A percentile compares a stretch with the other conserved stretches of the same genome.
Evolutionary conservation across 768 basidiomycete species (phyloP).

Genomic region (Brasilioporus rufonigricans): DNA sequence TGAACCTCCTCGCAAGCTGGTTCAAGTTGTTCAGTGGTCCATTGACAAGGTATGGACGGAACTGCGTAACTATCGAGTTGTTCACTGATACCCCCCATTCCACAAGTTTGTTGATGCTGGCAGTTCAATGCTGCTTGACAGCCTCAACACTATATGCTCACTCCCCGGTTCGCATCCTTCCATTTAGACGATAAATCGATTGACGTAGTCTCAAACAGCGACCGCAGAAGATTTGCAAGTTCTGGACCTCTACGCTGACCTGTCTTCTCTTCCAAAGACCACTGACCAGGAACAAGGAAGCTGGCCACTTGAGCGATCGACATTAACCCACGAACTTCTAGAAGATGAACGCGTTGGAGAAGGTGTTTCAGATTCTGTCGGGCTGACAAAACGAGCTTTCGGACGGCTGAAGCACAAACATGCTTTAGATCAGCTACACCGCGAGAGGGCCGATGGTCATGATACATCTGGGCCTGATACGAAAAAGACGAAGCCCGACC

Average conservation of each 20-base stretch:
- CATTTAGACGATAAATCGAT: background rate
- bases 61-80: background rate
- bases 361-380: conserved; percentile 2
- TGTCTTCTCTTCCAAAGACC: conserved; percentile 61
- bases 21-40: conserved; percentile 33
- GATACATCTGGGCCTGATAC: conserved; percentile 4
- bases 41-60: conserved; percentile 38
- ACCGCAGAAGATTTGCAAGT: conserved; percentile 45
- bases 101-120: conserved; percentile 23
- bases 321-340: conserved; percentile 4
- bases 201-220: conserved; percentile 35
- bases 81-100: background rate
- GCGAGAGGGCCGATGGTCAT: conserved; percentile 1
- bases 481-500: conserved; percentile 21
- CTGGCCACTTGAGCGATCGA: conserved; percentile 32
- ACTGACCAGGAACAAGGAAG: conserved; percentile 44
- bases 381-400: conserved; percentile 43
- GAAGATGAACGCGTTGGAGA: conserved; percentile 14
- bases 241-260: conserved; percentile 59
- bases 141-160: conserved; percentile 45
- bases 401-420: conserved; percentile 53
- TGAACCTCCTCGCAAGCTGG: conserved; percentile 20
- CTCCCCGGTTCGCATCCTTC: conserved; percentile 42
- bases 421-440: conserved; percentile 35
- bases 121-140: conserved; percentile 34